Evolutionary conservation across 2,329 filamentous ascomycete genomes (phyloP), one percentile per base, ranked within the genome.

Genomic region (Aschersonia sp.): DNA sequence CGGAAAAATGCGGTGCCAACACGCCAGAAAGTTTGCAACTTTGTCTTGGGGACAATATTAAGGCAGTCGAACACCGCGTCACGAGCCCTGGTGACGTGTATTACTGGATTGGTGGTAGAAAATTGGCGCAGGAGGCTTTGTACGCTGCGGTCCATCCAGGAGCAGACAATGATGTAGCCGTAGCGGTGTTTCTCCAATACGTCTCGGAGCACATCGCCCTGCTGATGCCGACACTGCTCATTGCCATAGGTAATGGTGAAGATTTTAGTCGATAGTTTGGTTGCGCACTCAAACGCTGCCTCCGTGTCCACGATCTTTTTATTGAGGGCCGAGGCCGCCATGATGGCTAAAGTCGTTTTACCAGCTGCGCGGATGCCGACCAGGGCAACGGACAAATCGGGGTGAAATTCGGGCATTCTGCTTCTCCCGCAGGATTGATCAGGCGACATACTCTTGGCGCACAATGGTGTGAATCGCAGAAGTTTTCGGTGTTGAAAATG

Each of bases 301-400:
- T 89, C 84, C 35, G 80, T 73, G 52, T 89, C 84, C 47, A 89
- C 67, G 2, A 89, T 70, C 47, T 78, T 78, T 41, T 82, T 72
- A 47, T 78, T 77, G 61, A 85, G 79, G 45, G 82, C 82, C 5
- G 80, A 80, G 0, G 84, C 84, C 5, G 84, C 81, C 52, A 89
- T 86, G 45, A 89, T 76, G 10, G 81, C 85, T 9, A 89, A 67
- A 1, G 82, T 87, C 2, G 83, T 84, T 61, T 89, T 89, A 12
- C 85, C 85, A 4, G 82, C 78, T 9, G 84, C 85, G 10, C 82
- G 78, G 48, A 87, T 79, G 2, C 85, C 85, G 29, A 85, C 74
- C 20, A 89, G 69, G 5, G 89, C 75, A 48, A 89, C 78, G 1
- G 85, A 87, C 2, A 82, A 79, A 67, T 84, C 74, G 7, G 71